phyloP scores from a whole-genome alignment of 768 basidiomycete species.

The Naganishia vaughanmartiniae region DNA sequence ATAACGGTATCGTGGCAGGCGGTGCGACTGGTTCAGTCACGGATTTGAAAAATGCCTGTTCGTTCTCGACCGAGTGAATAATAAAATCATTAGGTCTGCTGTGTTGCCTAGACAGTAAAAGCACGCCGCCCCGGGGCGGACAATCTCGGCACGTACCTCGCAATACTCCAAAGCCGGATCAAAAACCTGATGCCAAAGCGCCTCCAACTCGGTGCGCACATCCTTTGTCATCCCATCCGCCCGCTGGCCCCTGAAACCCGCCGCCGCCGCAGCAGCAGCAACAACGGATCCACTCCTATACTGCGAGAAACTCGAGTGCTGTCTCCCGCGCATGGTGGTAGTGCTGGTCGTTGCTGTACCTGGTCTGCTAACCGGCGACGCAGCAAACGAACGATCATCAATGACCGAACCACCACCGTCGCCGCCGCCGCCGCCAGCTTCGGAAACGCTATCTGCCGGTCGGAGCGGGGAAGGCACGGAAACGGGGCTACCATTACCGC shows the following conservation, averaged over 20 bases:
- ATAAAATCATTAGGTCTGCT: not conserved
- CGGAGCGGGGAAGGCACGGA: slow-evolving; percentile 2
- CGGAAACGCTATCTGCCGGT: slow-evolving; percentile 16
- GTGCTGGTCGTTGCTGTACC: no score
- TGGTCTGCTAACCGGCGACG: slow-evolving; percentile 2
- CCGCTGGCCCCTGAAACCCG: slow-evolving; percentile 22
- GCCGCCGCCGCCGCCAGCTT: no score
- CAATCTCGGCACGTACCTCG: slow-evolving; percentile 60
- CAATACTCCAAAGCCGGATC: slow-evolving; percentile 86
- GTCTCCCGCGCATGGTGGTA: not conserved
- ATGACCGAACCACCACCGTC: slow-evolving; percentile 1
- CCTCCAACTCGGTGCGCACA: slow-evolving; percentile 54
- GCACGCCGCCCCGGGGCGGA: no score
- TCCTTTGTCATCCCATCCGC: slow-evolving; percentile 46
- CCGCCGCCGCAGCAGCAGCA: no score
- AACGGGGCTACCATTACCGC: not conserved
- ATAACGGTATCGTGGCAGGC: slow-evolving; percentile 71
- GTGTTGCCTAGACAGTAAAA: not conserved
- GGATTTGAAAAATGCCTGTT: slow-evolving; percentile 63
- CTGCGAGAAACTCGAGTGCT: not conserved
- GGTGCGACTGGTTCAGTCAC: slow-evolving; percentile 63
- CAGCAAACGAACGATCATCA: not conserved
- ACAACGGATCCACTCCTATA: slow-evolving; percentile 15
- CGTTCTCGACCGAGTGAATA: not conserved
- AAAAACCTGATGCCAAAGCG: slow-evolving; percentile 86